These are phyloP conservation scores for Trypanosoma rangeli DNA, from an alignment of 208 protist genomes.

Conservation along the genomic window DNA sequence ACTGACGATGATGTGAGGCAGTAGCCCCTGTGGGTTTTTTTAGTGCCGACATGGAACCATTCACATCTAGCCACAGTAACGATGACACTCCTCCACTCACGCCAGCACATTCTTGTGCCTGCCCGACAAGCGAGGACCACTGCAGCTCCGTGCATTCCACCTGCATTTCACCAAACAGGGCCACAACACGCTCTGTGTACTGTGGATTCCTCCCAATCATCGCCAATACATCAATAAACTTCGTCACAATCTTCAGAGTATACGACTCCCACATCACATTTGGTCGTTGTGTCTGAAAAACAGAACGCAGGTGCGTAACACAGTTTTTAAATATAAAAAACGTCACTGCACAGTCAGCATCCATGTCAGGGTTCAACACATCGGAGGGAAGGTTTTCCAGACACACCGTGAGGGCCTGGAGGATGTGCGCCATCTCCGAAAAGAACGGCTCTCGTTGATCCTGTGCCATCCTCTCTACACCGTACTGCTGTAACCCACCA, in stretches of 20 bases:
- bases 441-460: constrained; percentile 54
- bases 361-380: constrained; percentile 78
- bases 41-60: constrained; percentile 5
- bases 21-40: constrained; percentile 8
- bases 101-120: constrained; percentile 77
- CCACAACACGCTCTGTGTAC: constrained; percentile 72
- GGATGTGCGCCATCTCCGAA: constrained; percentile 74
- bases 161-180: constrained; percentile 68
- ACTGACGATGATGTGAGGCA: constrained; percentile 42
- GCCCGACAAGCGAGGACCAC: constrained; percentile 65
- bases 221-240: constrained; percentile 75
- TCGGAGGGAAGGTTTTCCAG: constrained; percentile 72
- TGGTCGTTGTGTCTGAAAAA: constrained; percentile 68
- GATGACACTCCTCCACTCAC: constrained; percentile 24
- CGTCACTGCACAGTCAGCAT: constrained; percentile 78
- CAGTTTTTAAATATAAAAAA: constrained; percentile 89
- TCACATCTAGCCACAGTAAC: constrained; percentile 17
- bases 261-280: constrained; percentile 69
- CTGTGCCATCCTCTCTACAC: not conserved
- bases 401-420: constrained; percentile 66
- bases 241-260: constrained; percentile 68
- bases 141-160: constrained; percentile 69
- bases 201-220: constrained; percentile 84
- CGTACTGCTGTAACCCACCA: constrained; percentile 8
- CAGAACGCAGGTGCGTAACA: constrained; percentile 62